Conservation (phyloP, 1,284 basidiomycete species). For the Ustilago trichophora region DNA sequence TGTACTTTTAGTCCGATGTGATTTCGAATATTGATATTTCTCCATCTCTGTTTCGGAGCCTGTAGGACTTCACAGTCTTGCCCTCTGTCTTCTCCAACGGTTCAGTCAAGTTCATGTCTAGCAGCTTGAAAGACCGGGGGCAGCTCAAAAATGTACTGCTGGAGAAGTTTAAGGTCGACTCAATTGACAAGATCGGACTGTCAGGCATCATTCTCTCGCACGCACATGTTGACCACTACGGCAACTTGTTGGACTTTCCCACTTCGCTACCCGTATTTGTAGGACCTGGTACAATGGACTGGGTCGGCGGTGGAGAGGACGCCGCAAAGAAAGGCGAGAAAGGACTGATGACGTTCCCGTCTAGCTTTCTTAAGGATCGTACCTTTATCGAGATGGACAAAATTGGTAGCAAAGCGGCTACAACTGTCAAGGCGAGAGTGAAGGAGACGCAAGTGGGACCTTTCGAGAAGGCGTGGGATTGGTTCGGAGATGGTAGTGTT, state of each 20-base stretch:
- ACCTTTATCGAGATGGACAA: conserved; percentile 10
- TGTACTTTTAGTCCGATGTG: too few species aligned
- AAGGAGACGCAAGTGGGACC: conserved; percentile 10
- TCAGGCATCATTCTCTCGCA: conserved; percentile 28
- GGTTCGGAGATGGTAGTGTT: conserved; percentile 20
- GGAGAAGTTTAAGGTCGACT: conserved; percentile 12
- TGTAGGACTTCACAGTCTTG: conserved; percentile 2
- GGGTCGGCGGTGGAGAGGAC: conserved; percentile 27
- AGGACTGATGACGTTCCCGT: conserved; percentile 12
- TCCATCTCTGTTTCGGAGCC: too few species aligned
- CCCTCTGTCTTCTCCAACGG: conserved; percentile 5
- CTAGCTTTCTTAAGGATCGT: conserved; percentile 10
- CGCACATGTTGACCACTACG: conserved; percentile 27
- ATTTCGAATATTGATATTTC: too few species aligned
- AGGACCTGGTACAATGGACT: conserved; percentile 15
- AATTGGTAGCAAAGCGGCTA: background rate
- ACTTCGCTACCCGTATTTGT: conserved; percentile 16
- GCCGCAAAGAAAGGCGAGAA: conserved; percentile 11
- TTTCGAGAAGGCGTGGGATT: conserved; percentile 19
- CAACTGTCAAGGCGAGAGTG: background rate
- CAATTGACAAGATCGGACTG: conserved; percentile 11
- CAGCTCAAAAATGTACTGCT: conserved; percentile 15
- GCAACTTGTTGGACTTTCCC: conserved; percentile 19
- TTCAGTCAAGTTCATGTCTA: conserved; percentile 3
- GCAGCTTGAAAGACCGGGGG: conserved; percentile 3